phyloP scores from a whole-genome alignment of 768 basidiomycete genomes.

The Dacryopinax spathularia region DNA sequence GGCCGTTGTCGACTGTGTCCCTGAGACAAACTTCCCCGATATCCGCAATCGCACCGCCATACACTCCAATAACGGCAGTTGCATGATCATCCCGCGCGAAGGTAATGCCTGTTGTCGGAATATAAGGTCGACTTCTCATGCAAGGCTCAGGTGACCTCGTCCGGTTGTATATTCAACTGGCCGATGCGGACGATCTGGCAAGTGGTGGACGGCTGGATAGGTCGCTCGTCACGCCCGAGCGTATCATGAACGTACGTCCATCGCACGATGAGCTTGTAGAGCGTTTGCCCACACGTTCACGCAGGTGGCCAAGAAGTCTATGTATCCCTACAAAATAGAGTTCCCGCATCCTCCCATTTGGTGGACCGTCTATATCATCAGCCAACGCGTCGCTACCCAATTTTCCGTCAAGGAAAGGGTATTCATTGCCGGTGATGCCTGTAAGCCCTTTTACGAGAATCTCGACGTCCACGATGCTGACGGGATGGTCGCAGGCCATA shows the following conservation, averaged over 20 bases:
- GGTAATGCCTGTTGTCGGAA: not conserved
- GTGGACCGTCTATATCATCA: conserved; percentile 13
- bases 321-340: conserved; percentile 18
- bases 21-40: conserved; percentile 63
- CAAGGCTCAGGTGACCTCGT: conserved; percentile 28
- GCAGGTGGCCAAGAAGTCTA: conserved; percentile 16
- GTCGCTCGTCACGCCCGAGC: conserved; percentile 33
- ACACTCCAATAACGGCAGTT: conserved; percentile 52
- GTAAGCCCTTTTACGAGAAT: too few species aligned
- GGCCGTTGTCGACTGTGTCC: conserved; percentile 64
- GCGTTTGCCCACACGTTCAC: not conserved
- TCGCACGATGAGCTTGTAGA: not conserved
- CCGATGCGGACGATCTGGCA: conserved; percentile 34
- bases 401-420: conserved; percentile 8
- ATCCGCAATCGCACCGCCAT: conserved; percentile 49
- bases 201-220: conserved; percentile 41
- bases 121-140: not conserved
- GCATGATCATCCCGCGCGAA: conserved; percentile 57
- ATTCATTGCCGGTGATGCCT: conserved; percentile 12
- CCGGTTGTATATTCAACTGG: conserved; percentile 57
- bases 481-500: not conserved
- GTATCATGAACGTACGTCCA: conserved; percentile 37
- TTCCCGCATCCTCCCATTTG: conserved; percentile 12
- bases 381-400: conserved; percentile 10
- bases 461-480: not conserved